Evolutionary conservation across 1,284 basidiomycete genomes (phyloP).

Genomic region (Singerocomus rubriflavus): DNA sequence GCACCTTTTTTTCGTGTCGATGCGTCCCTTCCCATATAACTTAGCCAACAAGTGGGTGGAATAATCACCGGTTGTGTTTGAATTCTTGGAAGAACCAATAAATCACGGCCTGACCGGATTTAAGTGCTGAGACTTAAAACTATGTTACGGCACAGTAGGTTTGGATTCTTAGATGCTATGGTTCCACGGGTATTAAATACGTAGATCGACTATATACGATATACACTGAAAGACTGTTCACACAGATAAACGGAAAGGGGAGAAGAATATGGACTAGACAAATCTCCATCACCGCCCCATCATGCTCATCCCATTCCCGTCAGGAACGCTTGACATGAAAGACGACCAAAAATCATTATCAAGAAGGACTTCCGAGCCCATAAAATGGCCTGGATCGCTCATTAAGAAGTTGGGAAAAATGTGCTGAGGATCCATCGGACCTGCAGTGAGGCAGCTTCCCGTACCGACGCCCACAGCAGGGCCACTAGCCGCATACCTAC

Average conservation of each 20-base stretch:
- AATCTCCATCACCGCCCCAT: slow-evolving; percentile 3
- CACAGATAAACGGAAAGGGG: slow-evolving; percentile 1
- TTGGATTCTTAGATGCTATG: slow-evolving; percentile 3
- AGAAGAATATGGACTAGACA: not conserved
- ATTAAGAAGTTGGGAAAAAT: slow-evolving; percentile 25
- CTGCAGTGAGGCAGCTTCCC: not conserved
- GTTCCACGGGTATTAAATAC: slow-evolving; percentile 10
- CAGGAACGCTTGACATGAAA: slow-evolving; percentile 33
- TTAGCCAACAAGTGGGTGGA: not conserved
- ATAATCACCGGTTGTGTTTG: not conserved
- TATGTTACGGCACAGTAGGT: slow-evolving; percentile 6
- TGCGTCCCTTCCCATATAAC: not conserved
- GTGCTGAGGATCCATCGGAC: slow-evolving; percentile 17
- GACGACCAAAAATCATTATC: slow-evolving; percentile 39
- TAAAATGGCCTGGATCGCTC: slow-evolving; percentile 30
- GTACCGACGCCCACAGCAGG: slow-evolving; percentile 2
- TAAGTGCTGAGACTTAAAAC: not conserved
- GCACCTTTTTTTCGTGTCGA: not conserved
- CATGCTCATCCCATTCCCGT: slow-evolving; percentile 16
- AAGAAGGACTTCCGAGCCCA: slow-evolving; percentile 35
- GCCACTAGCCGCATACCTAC: slow-evolving; percentile 14
- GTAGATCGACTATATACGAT: slow-evolving; percentile 7
- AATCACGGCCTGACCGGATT: not conserved
- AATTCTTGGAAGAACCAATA: not conserved
- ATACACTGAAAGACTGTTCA: not conserved